phyloP scores from a whole-genome alignment of 2,329 filamentous ascomycete genomes.

The Ceratocystis colombiana region DNA sequence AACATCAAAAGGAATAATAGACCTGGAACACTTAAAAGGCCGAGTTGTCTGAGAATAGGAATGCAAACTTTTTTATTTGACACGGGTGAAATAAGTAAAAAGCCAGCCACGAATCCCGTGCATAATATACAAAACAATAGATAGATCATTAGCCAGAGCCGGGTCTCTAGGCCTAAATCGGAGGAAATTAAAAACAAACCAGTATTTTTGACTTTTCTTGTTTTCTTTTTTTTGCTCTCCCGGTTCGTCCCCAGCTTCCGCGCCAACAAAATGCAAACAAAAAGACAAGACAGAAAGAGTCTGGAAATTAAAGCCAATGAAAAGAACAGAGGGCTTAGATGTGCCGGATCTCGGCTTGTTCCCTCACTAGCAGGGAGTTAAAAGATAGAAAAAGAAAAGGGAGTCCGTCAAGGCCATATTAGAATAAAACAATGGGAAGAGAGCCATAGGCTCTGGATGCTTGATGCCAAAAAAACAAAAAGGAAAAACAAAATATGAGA shows the following conservation, averaged over 20 bases:
- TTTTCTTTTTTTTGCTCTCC: not conserved
- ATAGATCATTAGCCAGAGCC: too few relatives aligned
- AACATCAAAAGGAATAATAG: too few relatives aligned
- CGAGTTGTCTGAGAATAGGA: too few relatives aligned
- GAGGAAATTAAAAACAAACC: not conserved
- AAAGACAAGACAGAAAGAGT: not conserved
- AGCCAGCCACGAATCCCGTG: not conserved
- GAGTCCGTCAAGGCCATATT: not conserved
- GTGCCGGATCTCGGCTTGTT: not conserved
- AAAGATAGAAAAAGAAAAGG: constrained; percentile 7
- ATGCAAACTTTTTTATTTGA: not conserved
- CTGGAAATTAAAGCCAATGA: not conserved
- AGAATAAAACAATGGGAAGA: not conserved
- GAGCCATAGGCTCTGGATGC: not conserved
- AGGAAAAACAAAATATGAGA: not conserved
- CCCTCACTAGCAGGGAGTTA: not conserved
- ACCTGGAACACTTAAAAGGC: too few relatives aligned
- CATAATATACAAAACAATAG: not conserved
- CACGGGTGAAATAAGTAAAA: not conserved
- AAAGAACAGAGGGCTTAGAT: not conserved
- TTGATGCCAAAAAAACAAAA: not conserved
- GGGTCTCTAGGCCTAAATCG: too few relatives aligned
- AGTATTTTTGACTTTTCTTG: not conserved
- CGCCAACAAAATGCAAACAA: not conserved
- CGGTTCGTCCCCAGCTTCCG: not conserved